A percentile compares a stretch with the other conserved stretches of the same genome.
These are phyloP conservation scores for Penicillium daleae DNA, from an alignment of 495 filamentous ascomycete species.

Conservation along the genomic window DNA sequence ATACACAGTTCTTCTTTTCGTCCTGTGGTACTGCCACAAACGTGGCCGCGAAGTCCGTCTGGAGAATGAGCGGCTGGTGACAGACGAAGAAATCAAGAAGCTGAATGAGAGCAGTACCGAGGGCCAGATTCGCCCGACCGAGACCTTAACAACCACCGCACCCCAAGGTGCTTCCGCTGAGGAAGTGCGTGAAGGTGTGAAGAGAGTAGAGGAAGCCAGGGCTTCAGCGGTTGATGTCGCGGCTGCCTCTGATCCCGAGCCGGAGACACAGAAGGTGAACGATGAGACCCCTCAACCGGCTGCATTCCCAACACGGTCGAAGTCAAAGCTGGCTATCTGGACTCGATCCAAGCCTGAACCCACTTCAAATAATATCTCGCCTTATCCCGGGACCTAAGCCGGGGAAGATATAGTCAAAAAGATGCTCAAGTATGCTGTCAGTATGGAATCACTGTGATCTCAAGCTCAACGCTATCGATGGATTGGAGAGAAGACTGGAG, in stretches of 20 bases:
- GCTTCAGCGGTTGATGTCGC: constrained; percentile 21
- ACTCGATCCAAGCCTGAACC: constrained; percentile 34
- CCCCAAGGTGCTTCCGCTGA: constrained; percentile 47
- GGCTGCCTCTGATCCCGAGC: constrained; percentile 11
- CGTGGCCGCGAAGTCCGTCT: constrained; percentile 83
- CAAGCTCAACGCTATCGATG: not conserved
- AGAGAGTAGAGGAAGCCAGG: constrained; percentile 41
- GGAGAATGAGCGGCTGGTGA: constrained; percentile 66
- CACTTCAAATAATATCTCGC: constrained; percentile 33
- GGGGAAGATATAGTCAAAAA: not conserved
- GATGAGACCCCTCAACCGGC: constrained; percentile 18
- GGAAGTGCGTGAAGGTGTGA: constrained; percentile 48
- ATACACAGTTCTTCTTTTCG: constrained; percentile 76
- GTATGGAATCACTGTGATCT: not conserved
- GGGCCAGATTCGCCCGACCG: constrained; percentile 41
- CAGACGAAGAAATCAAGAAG: constrained; percentile 50
- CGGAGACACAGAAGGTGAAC: constrained; percentile 3
- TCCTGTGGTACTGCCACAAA: constrained; percentile 98
- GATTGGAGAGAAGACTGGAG: too few species aligned
- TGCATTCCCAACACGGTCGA: constrained; percentile 34
- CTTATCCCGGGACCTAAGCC: constrained; percentile 49
- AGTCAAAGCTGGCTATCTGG: constrained; percentile 41
- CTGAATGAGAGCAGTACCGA: constrained; percentile 42
- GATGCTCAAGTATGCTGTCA: not conserved
- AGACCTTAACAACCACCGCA: constrained; percentile 51